These are phyloP conservation scores for Pseudophaeomoniella oleicola DNA, from an alignment of 2,329 filamentous ascomycete species.

Conservation along the genomic window DNA sequence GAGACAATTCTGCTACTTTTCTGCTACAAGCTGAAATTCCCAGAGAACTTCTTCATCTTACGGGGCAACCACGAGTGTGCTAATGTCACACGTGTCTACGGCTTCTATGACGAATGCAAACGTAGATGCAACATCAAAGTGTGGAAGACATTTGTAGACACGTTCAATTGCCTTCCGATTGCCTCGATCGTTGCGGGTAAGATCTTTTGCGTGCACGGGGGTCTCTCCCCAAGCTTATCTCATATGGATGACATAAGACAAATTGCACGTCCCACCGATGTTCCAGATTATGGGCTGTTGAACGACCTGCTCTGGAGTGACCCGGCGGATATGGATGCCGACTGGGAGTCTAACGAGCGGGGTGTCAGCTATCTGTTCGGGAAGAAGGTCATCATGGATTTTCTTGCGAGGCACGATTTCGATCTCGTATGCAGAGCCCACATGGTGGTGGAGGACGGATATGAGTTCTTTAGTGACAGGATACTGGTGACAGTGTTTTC, in stretches of 20 bases:
- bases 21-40: conserved; percentile 95
- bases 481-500: conserved; percentile 95
- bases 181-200: conserved; percentile 94
- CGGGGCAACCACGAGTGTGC: conserved; percentile 95
- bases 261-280: conserved; percentile 89
- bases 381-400: conserved; percentile 95
- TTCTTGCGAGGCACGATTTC: conserved; percentile 87
- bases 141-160: conserved; percentile 96
- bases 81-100: conserved; percentile 88
- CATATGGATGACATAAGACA: conserved; percentile 98
- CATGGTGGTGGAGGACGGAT: conserved; percentile 98
- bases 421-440: conserved; percentile 93
- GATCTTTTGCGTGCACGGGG: conserved; percentile 95
- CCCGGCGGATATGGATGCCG: conserved; percentile 91
- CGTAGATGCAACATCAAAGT: conserved; percentile 90
- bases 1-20: conserved; percentile 87
- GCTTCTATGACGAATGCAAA: conserved; percentile 98
- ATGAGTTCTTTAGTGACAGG: conserved; percentile 95
- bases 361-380: conserved; percentile 98
- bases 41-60: conserved; percentile 92
- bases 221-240: conserved; percentile 75
- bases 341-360: conserved; percentile 95
- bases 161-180: conserved; percentile 89
- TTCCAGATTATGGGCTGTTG: conserved; percentile 87
- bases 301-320: conserved; percentile 97